A percentile compares a stretch with the other conserved stretches of the same genome.
These are phyloP conservation scores for Phoma sp. DNA, from an alignment of 2,329 filamentous ascomycete genomes.

Conservation along the genomic window DNA sequence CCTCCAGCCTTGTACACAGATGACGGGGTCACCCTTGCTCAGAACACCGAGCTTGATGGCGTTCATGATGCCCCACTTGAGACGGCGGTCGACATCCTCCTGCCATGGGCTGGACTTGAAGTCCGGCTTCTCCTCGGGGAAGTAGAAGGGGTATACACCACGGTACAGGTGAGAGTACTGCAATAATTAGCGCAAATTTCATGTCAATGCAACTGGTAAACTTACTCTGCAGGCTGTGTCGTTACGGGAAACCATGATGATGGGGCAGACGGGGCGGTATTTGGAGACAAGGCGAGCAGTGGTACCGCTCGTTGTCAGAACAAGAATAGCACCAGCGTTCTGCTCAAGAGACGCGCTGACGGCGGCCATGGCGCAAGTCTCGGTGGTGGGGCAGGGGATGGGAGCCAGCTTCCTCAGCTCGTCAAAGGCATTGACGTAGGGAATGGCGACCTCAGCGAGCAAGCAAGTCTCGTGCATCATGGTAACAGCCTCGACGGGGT, in stretches of 20 bases:
- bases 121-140: slow-evolving; percentile 92
- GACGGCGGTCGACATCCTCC: slow-evolving; percentile 95
- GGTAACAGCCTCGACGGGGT: slow-evolving; percentile 87
- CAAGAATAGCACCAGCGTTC: slow-evolving; percentile 94
- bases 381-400: slow-evolving; percentile 83
- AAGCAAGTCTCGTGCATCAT: slow-evolving; percentile 99
- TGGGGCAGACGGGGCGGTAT: slow-evolving; percentile 97
- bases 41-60: slow-evolving; percentile 83
- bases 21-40: slow-evolving; percentile 73
- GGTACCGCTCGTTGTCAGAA: slow-evolving; percentile 92
- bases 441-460: slow-evolving; percentile 95
- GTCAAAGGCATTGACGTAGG: slow-evolving; percentile 95
- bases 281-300: slow-evolving; percentile 96
- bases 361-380: slow-evolving; percentile 96
- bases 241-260: slow-evolving; percentile 98
- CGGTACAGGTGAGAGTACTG: slow-evolving; percentile 92
- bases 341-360: slow-evolving; percentile 95
- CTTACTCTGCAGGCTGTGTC: slow-evolving; percentile 74
- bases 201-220: slow-evolving; percentile 13
- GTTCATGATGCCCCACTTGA: slow-evolving; percentile 94
- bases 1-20: slow-evolving; percentile 90
- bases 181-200: slow-evolving; percentile 21
- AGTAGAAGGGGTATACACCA: slow-evolving; percentile 96
- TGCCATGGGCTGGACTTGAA: slow-evolving; percentile 95
- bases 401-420: slow-evolving; percentile 85